Evolutionary conservation across 2,329 filamentous ascomycete genomes (phyloP), one percentile per base, ranked within the genome.

Genomic region (Lecanosticta acicola): DNA sequence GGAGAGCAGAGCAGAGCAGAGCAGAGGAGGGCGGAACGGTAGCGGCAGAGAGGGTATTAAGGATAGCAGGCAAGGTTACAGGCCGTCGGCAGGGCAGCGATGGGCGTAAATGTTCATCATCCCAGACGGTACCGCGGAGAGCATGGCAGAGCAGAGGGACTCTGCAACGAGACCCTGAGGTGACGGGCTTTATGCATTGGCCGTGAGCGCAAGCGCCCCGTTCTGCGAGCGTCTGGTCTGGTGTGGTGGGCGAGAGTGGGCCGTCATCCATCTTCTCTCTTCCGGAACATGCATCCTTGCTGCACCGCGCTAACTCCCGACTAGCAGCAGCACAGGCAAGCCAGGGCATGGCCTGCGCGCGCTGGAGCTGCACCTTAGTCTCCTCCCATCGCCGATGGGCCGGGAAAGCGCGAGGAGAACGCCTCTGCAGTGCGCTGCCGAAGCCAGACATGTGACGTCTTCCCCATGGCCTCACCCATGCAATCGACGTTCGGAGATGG

Each of bases 41-140:
- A 17, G 35, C 21, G 37, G 37, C 18, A 7, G 37, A 14, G 4
- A 20, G 18, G 19, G 18, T 18, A 10, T 39, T 39, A 39, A 39
- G 37, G 21, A 24, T 32, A 29, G 20, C 35, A 26, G 35, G 39
- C 36, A 49, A 52, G 50, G 50, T 52, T 52, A 52, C 46, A 47
- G 46, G 24, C 24, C 50, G 44, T 43, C 46, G 38, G 50, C 46
- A 49, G 43, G 43, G 47, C 29, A 44, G 50, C 24, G 24, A 29
- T 29, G 24, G 45, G 50, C 34, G 43, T 35, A 46, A 18, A 34
- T 36, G 43, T 50, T 43, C 47, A 50, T 43, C 50, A 50, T 48
- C 47, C 50, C 50, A 48, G 45, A 35, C 19, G 9, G 32, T 36
- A 39, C 50, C 47, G 50, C 46, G 47, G 50, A 45, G 20, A 10